Conservation (phyloP, 1,139 yeast genomes). For the Candida sojae region DNA sequence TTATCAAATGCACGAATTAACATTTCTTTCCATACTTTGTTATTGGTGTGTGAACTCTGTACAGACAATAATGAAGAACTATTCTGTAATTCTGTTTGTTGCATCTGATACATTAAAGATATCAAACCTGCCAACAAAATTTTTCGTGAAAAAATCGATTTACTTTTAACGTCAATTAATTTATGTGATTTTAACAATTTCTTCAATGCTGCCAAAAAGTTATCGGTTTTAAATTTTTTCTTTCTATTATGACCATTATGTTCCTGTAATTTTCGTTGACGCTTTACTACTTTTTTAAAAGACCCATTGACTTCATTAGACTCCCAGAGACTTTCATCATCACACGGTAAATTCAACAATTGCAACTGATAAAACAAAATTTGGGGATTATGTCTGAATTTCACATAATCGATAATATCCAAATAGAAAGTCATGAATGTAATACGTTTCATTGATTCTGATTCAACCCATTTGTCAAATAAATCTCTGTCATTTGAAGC, state of each 20-base stretch:
- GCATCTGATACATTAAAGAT: slow-evolving; percentile 72
- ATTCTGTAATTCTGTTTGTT: slow-evolving; percentile 66
- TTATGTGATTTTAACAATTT: slow-evolving; percentile 28
- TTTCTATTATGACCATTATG: slow-evolving; percentile 1
- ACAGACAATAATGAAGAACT: slow-evolving; percentile 43
- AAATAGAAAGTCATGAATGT: slow-evolving; percentile 80
- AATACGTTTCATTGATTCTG: slow-evolving; percentile 74
- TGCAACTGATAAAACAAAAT: slow-evolving; percentile 75
- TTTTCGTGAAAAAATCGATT: slow-evolving; percentile 55
- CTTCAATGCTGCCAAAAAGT: slow-evolving; percentile 38
- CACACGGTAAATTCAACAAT: slow-evolving; percentile 69
- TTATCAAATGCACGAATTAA: slow-evolving; percentile 62
- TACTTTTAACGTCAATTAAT: slow-evolving; percentile 15
- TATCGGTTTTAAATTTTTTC: slow-evolving; percentile 18
- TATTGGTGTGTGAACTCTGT: slow-evolving; percentile 20
- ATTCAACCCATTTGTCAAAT: slow-evolving; percentile 66
- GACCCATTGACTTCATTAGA: slow-evolving; percentile 41
- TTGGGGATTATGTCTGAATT: slow-evolving; percentile 73
- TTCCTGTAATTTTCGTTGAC: slow-evolving; percentile 33
- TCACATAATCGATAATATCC: slow-evolving; percentile 78
- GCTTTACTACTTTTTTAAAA: slow-evolving; percentile 39
- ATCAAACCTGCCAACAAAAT: slow-evolving; percentile 70
- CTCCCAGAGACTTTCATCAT: slow-evolving; percentile 74
- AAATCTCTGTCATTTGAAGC: slow-evolving; percentile 30
- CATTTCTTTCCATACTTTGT: slow-evolving; percentile 60